Percentiles rank a stretch among this genome's conserved stretches.
These are phyloP conservation scores for Citrullus mucosospermus DNA, from an alignment of 306 rosid genomes.

Conservation along the genomic window DNA sequence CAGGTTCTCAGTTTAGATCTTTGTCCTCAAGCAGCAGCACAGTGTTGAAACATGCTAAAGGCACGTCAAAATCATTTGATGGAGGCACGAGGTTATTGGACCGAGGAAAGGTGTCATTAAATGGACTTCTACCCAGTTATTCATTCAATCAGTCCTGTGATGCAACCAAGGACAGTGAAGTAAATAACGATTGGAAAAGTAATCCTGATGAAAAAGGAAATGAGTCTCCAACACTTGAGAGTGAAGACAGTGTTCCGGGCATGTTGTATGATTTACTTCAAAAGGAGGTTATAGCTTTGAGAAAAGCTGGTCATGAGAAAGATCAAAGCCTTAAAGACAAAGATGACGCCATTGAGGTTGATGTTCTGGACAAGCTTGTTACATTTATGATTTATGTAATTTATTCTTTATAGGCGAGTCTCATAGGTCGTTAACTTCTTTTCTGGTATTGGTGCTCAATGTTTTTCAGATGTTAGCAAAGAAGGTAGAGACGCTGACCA, in stretches of 20 bases:
- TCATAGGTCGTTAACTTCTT: neutral
- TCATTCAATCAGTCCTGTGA: slow-evolving; percentile 73
- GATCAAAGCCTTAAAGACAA: slow-evolving; percentile 97
- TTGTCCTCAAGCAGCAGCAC: slow-evolving; percentile 64
- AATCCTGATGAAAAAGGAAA: slow-evolving; percentile 65
- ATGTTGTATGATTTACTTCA: slow-evolving; percentile 82
- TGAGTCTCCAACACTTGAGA: slow-evolving; percentile 49
- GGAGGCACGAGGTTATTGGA: slow-evolving; percentile 94
- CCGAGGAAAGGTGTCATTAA: slow-evolving; percentile 68
- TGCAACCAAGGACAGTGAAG: slow-evolving; percentile 44
- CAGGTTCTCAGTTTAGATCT: slow-evolving; percentile 57
- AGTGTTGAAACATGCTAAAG: slow-evolving; percentile 87
- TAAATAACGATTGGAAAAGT: slow-evolving; percentile 53
- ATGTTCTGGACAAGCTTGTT: slow-evolving; percentile 12
- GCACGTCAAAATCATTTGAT: slow-evolving; percentile 95
- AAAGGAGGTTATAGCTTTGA: slow-evolving; percentile 85
- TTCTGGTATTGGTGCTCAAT: slow-evolving; percentile 8
- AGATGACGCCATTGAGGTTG: slow-evolving; percentile 94
- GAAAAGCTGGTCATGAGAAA: slow-evolving; percentile 91
- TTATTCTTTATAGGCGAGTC: neutral
- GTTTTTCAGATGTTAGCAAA: slow-evolving; percentile 71
- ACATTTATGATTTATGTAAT: neutral
- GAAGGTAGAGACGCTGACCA: slow-evolving; percentile 96
- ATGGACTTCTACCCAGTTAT: slow-evolving; percentile 59
- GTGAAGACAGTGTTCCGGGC: slow-evolving; percentile 76